phyloP scores from a whole-genome alignment of 441 rosid genomes.

The Pelargonium exstipulatum region DNA sequence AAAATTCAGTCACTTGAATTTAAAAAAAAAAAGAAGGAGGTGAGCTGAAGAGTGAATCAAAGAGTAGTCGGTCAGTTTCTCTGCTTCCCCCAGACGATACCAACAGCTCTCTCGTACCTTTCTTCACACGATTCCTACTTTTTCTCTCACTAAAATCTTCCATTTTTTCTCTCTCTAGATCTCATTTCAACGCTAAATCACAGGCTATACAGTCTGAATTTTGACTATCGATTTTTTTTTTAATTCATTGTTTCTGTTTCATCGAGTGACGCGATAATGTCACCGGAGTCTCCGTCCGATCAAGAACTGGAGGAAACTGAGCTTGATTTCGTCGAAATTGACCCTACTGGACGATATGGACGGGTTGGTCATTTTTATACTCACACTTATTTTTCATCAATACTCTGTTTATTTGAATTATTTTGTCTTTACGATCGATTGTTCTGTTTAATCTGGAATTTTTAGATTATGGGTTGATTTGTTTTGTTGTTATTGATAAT shows the following conservation, averaged over 20 bases:
- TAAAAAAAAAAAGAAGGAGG: neutral
- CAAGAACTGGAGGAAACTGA: conserved; percentile 59
- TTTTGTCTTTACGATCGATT: no score
- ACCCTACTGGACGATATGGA: conserved; percentile 88
- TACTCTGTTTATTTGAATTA: neutral
- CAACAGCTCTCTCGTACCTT: neutral
- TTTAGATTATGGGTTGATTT: neutral
- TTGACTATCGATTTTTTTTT: neutral
- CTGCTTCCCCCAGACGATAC: neutral
- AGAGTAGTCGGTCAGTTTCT: neutral
- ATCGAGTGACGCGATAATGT: conserved; percentile 27
- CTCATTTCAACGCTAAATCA: neutral
- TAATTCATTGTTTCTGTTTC: no score
- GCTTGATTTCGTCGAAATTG: conserved; percentile 73
- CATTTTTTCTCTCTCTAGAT: neutral
- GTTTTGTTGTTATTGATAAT: neutral
- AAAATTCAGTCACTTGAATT: no score
- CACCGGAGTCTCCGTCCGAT: conserved; percentile 43
- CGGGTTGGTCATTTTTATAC: conserved; percentile 72
- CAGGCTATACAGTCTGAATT: neutral
- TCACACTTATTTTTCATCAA: neutral
- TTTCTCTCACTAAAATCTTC: no score
- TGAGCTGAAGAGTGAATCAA: neutral
- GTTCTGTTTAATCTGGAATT: neutral
- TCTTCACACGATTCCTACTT: neutral